Evolutionary conservation across 2,329 filamentous ascomycete species (phyloP), one percentile per base, ranked within the genome.

Genomic region (Fusarium tricinctum): DNA sequence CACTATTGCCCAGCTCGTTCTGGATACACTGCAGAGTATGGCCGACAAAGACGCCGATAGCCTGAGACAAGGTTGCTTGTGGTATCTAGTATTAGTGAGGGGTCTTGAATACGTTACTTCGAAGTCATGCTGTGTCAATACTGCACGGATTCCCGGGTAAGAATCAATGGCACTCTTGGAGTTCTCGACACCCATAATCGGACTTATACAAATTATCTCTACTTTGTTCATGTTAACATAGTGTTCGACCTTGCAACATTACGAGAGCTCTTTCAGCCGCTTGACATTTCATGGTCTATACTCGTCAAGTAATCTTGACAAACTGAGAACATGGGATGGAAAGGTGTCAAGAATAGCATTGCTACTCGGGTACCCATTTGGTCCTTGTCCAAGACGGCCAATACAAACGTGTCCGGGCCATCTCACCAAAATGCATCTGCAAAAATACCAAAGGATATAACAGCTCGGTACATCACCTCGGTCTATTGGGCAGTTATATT

Each of bases 31-130:
- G 63, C 73, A 74, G 68, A 79, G 76, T 80, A 78, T 75, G 76
- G 73, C 78, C 78, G 77, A 73, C 68, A 79, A 76, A 75, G 74
- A 67, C 70, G 76, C 76, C 77, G 78, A 79, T 73, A 69, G 70
- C 62, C 70, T 77, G 70, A 78, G 76, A 77, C 73, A 78, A 66
- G 54, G 59, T 56, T 65, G 40, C 42, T 44, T 44, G 61, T 45
- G 48, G 63, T 60, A 61, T 66, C 59, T 60, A 56, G 55, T 52
- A 48, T 58, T 69, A 59, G 68, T 66, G 69, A 67, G 61, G 73
- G 73, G 65, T 43, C 42, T 39, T 38, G 52, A 58, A 54, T 33
- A 59, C 56, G 45, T 55, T 66, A 39, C 46, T 35, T 47, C 32
- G 20, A 39, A 40, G 38, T 32, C 40, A 47, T 39, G 52, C 19